These are phyloP conservation scores for Citrus reticulata DNA, from an alignment of 345 rosid species.

Conservation along the genomic window DNA sequence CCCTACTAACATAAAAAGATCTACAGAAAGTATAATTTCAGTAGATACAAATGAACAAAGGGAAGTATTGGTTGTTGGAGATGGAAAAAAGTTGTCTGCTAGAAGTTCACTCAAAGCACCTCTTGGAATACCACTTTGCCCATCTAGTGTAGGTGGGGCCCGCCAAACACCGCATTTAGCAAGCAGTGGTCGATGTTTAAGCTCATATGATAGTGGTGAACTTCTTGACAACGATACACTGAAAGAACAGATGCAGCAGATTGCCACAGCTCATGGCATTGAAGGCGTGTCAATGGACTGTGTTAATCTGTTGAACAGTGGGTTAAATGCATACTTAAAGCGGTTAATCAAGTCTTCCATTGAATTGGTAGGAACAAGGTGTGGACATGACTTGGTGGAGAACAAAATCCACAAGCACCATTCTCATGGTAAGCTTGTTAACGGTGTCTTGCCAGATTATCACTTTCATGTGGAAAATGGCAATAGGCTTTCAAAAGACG, in stretches of 20 bases:
- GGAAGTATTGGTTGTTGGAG: conserved; percentile 15
- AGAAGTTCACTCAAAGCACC: conserved; percentile 34
- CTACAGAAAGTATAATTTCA: conserved; percentile 19
- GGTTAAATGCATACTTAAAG: conserved; percentile 40
- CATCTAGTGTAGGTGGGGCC: conserved; percentile 23
- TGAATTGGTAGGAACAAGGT: conserved; percentile 30
- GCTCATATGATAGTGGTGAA: conserved; percentile 27
- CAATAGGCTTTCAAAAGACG: conserved; percentile 10
- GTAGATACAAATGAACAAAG: conserved; percentile 16
- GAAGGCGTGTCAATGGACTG: conserved; percentile 39
- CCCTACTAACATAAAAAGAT: conserved; percentile 9
- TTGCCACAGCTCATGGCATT: conserved; percentile 41
- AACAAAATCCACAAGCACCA: conserved; percentile 17
- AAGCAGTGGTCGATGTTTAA: conserved; percentile 12
- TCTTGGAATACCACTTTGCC: conserved; percentile 38
- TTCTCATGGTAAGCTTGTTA: conserved; percentile 22
- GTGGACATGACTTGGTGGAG: conserved; percentile 15
- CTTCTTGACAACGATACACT: conserved; percentile 33
- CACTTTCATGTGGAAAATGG: conserved; percentile 16
- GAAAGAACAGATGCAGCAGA: conserved; percentile 37
- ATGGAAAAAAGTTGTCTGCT: conserved; percentile 14
- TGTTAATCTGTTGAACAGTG: conserved; percentile 34
- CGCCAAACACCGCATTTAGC: conserved; percentile 13
- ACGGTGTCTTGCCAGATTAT: conserved; percentile 27
- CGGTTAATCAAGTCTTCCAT: conserved; percentile 41